Percentiles rank a stretch among this genome's conserved stretches.
Evolutionary conservation across 331 rosid genomes (phyloP).

Genomic region (Quercus phellos): DNA sequence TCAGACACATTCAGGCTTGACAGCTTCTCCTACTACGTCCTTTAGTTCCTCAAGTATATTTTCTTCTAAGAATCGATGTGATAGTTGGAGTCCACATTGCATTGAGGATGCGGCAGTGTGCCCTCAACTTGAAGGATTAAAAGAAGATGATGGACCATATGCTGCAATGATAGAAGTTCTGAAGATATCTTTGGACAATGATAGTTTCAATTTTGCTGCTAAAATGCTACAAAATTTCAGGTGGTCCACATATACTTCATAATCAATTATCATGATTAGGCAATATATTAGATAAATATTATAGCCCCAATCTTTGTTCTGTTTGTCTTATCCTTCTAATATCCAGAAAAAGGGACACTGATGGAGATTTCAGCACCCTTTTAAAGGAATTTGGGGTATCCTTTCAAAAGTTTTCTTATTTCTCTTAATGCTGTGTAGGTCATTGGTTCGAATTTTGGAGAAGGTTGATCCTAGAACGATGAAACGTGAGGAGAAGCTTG

Average conservation of each 20-base stretch:
- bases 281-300: neutral
- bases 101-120: neutral
- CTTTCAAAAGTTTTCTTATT: neutral
- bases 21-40: slow-evolving; percentile 25
- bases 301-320: neutral
- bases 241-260: neutral
- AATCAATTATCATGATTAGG: neutral
- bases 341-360: neutral
- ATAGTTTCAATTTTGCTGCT: slow-evolving; percentile 26
- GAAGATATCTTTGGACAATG: slow-evolving; percentile 26
- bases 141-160: slow-evolving; percentile 13
- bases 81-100: slow-evolving; percentile 34
- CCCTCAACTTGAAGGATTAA: neutral
- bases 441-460: slow-evolving; percentile 32
- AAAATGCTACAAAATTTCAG: slow-evolving; percentile 34
- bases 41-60: slow-evolving; percentile 29
- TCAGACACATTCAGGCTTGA: slow-evolving; percentile 2
- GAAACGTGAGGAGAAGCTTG: slow-evolving; percentile 42
- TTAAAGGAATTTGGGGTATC: neutral
- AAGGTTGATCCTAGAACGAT: slow-evolving; percentile 27
- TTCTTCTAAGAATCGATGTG: slow-evolving; percentile 23
- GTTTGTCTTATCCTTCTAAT: neutral
- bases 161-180: slow-evolving; percentile 27
- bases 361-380: neutral
- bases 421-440: slow-evolving; percentile 5